These are phyloP conservation scores for Westerdykella aurantiaca DNA, from an alignment of 2,329 filamentous ascomycete genomes.

Conservation along the genomic window DNA sequence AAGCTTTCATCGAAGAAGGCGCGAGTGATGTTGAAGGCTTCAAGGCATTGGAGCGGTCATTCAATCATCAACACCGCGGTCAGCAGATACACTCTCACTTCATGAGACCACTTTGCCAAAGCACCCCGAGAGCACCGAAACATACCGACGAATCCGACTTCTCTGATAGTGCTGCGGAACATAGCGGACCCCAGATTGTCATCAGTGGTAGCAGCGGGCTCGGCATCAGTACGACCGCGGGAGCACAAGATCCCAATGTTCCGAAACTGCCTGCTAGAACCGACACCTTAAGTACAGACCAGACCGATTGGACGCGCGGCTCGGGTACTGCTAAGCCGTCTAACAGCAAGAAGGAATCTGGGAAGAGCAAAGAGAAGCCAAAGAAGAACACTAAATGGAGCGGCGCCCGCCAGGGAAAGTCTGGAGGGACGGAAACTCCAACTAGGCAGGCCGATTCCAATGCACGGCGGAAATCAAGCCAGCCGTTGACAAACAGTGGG, in stretches of 20 bases:
- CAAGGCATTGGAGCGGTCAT: slow-evolving; percentile 57
- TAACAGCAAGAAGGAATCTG: slow-evolving; percentile 19
- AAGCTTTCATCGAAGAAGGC: slow-evolving; percentile 59
- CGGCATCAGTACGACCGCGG: slow-evolving; percentile 18
- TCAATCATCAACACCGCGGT: slow-evolving; percentile 57
- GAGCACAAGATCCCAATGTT: slow-evolving; percentile 16
- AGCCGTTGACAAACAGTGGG: slow-evolving; percentile 21
- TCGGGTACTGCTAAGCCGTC: slow-evolving; percentile 15
- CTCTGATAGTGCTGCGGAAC: slow-evolving; percentile 27
- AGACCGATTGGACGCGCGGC: slow-evolving; percentile 27
- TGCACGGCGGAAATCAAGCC: slow-evolving; percentile 15
- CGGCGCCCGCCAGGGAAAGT: slow-evolving; percentile 17
- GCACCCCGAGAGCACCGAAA: slow-evolving; percentile 35
- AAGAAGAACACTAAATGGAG: slow-evolving; percentile 28
- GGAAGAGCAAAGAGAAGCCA: slow-evolving; percentile 27
- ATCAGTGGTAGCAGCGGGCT: slow-evolving; percentile 18
- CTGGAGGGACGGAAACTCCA: slow-evolving; percentile 27
- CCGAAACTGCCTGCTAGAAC: slow-evolving; percentile 23
- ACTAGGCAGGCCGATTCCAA: slow-evolving; percentile 20
- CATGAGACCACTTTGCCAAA: slow-evolving; percentile 56
- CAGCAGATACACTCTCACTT: slow-evolving; percentile 55
- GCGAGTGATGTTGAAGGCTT: slow-evolving; percentile 58
- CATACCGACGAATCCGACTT: slow-evolving; percentile 29
- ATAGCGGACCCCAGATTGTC: slow-evolving; percentile 25
- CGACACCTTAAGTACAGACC: slow-evolving; percentile 28